Conservation (phyloP, 2,329 filamentous ascomycete genomes). For the Hortaea sp. region DNA sequence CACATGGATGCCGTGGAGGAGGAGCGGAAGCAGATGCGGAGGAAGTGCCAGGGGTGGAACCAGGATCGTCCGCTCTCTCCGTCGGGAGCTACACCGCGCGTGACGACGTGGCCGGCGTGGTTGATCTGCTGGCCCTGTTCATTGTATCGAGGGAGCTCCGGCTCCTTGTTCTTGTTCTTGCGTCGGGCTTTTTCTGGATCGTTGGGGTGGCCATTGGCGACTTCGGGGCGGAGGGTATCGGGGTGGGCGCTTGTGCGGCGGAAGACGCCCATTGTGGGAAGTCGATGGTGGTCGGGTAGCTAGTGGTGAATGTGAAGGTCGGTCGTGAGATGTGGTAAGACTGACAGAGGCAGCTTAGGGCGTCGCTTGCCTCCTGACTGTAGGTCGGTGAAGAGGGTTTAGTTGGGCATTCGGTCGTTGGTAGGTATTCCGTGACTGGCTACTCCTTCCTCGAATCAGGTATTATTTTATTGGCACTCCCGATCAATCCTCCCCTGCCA, state of each 20-base stretch:
- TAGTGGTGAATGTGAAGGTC: too few species aligned
- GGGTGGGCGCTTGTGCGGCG: constrained; percentile 11
- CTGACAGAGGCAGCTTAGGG: too few species aligned
- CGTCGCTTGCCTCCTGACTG: too few species aligned
- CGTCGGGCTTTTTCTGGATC: neutral
- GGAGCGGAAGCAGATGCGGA: constrained; percentile 34
- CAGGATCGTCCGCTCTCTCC: constrained; percentile 39
- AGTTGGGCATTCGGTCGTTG: too few species aligned
- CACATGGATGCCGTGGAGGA: constrained; percentile 37
- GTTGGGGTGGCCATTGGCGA: neutral
- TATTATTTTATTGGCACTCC: too few species aligned
- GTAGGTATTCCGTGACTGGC: too few species aligned
- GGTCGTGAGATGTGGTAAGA: too few species aligned
- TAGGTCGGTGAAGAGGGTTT: too few species aligned
- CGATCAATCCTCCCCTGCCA: too few species aligned
- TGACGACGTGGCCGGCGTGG: constrained; percentile 35
- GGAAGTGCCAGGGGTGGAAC: constrained; percentile 34
- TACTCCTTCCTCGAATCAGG: too few species aligned
- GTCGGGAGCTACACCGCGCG: constrained; percentile 32
- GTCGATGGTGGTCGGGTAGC: too few species aligned
- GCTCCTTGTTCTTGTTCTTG: neutral
- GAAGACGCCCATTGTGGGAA: neutral
- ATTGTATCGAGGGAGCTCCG: constrained; percentile 16
- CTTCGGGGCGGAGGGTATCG: constrained; percentile 3
- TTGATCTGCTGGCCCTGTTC: constrained; percentile 26